Base-by-base conservation (phyloP, 805 yeast genomes). In the Barnettozyma vustinii region DNA sequence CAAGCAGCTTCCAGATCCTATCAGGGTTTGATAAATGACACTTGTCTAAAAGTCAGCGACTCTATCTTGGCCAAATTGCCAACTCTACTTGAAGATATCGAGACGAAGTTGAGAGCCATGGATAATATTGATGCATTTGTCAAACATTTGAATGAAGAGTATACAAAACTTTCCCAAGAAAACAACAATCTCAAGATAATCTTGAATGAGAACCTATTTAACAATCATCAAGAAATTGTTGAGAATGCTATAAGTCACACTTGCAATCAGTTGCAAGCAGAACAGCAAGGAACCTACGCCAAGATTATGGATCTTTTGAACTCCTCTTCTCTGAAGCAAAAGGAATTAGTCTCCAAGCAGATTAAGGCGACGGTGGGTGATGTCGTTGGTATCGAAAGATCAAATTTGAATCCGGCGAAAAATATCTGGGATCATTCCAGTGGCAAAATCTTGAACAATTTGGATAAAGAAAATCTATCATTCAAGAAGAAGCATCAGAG, bases 61-160 rank as follows among this genome's bases (percentile, higher is more conserved):
- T 43, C 57, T 4, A 54, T 57, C 19, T 46, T 59, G 1, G 40
- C 56, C 5, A 59, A 50, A 25, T 50, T 61, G 18, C 66, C 67
- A 6, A 35, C 37, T 1, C 23, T 52, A 4, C 52, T 64, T 30
- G 45, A 55, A 19, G 55, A 55, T 9, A 45, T 63, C 40, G 60
- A 56, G 15, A 19, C 47, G 0, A 46, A 49, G 6, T 40, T 61
- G n/a, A 47, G 44, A 16, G 23, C 40, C 10, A 48, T 48, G 51
- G 15, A 26, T 5, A 41, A 51, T 3, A 42, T 57, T 4, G 37
- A 45, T 1, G 44, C 44, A 5, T 50, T 56, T 37, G 55, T 55
- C 10, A 2, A 40, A 0, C 40, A 48, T 4, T 46, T 61, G 32
- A 55, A 52, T 19, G 55, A 52, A 1, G 50, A 59, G 23, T 56